These are phyloP conservation scores for Picea abies DNA, from an alignment of 83 land plant genomes.

Conservation along the genomic window DNA sequence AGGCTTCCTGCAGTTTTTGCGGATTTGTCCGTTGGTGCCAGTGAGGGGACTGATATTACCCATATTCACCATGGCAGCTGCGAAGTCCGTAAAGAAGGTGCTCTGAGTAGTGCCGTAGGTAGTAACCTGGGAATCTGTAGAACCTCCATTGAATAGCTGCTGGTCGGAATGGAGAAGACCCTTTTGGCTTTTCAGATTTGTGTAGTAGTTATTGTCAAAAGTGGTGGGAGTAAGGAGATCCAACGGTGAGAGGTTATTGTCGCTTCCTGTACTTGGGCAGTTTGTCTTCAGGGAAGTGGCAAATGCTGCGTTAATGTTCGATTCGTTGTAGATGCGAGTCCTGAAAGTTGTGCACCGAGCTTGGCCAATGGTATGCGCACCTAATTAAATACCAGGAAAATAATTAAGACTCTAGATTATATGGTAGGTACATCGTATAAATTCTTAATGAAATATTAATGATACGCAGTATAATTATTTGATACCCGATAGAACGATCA, in stretches of 20 bases:
- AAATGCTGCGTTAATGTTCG: conserved; percentile 3
- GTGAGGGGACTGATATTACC: no score
- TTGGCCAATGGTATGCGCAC: conserved; percentile 9
- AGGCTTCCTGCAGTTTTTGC: conserved; percentile 15
- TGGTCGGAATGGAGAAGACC: conserved; percentile 28
- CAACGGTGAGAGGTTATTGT: conserved; percentile 18
- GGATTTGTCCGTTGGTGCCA: conserved; percentile 14
- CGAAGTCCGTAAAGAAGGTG: conserved; percentile 12
- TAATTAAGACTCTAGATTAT: no score
- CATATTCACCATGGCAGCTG: no score
- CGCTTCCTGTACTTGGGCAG: background rate
- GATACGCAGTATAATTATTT: background rate
- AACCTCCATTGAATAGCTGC: conserved; percentile 13
- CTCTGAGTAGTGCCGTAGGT: conserved; percentile 9
- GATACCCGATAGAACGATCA: conserved; percentile 43
- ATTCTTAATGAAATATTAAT: no score
- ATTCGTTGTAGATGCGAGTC: conserved; percentile 4
- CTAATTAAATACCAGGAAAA: background rate
- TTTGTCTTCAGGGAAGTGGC: conserved; percentile 13
- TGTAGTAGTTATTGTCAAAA: conserved; percentile 20
- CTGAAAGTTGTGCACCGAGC: conserved; percentile 1
- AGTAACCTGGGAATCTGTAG: conserved; percentile 10
- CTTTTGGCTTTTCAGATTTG: background rate
- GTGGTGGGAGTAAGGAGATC: background rate
- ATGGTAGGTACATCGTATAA: no score